Base-by-base conservation (phyloP, 768 basidiomycete genomes). In the Boletus tylopilopsis region DNA sequence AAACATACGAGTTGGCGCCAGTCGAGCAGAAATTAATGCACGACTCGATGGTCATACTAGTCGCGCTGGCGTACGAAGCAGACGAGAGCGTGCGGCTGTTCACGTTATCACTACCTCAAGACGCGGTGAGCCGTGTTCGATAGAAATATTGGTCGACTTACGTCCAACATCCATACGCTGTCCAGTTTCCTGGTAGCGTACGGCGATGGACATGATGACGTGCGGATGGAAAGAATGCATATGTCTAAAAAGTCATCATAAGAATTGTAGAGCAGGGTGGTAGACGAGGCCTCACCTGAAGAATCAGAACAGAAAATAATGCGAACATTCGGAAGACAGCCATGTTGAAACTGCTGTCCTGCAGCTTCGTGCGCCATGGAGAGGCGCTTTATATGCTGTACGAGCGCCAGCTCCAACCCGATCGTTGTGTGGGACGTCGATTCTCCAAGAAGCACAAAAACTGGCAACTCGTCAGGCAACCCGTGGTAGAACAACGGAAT, bases 101-200 rank as follows among this genome's bases (percentile, higher is more conserved):
- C 27, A 74, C 68, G 37, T 76, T 76, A 61, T 87, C 85, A 40
- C 82, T 84, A 59, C 6, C 55, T 6, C 25, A 34, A 47, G 63
- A 3, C 19, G 19, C 36, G 9, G 44, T 37, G 41, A 47, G 36
- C 36, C 25, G n/a, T 33, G 16, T 21, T 64, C 70, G 18, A 32
- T 5, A 16, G 19, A 39, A 59, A 9, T 19, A 21, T 15, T 7
- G 7, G 15, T 30, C n/a, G 11, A 64, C 71, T 40, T 51, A 86
- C 85, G 75, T 77, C 68, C 78, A 80, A 57, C 86, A 88, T 60
- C 84, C 83, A 48, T 73, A 64, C 15, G 75, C 73, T 16, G 71
- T 71, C 84, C 84, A 88, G 42, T 66, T 71, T 3, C 70, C 69
- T 8, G 81, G 82, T 43, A 86, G 73, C 1, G 50, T 40, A 23